Evolutionary conservation across 768 basidiomycete species (phyloP), one percentile per base, ranked within the genome.

Genomic region (Termitomyces sp.): DNA sequence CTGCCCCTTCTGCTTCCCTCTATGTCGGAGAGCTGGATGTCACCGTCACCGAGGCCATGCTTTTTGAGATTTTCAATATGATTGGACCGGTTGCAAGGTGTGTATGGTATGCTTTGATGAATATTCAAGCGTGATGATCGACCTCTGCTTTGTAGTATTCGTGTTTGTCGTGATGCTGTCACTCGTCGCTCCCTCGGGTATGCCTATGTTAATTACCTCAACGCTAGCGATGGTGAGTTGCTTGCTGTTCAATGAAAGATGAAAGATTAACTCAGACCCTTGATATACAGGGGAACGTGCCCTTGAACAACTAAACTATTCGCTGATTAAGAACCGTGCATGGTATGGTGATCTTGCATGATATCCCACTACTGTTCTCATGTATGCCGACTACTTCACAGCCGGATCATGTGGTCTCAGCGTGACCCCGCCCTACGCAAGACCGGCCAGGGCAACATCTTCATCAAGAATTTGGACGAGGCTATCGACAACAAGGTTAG

Each of bases 321-420:
- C 97, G 64, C 77, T 95, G 71, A 98, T 99, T 79, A 98, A 98
- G 83, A 89, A 89, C 74, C 90, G 94, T 68, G 89, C 97, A 62
- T 99, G 97, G 92, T 92, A 67, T 64, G 80, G 44, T n/a, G 26
- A 54, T 53, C 53, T n/a, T 66, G 37, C 37, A 20, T n/a, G 42
- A 53, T 57, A 56, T 34, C 55, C 26, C 51, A 59, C 54, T 59
- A 51, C 48, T 42, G 51, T 27, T 61, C 27, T 37, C 37, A 56
- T 62, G 51, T 50, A 44, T 43, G 37, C 37, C 47, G 37, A 32
- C 29, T 49, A 60, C 37, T 54, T 59, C 55, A 61, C 64, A 93
- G 91, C 81, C 93, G 97, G 68, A 99, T 99, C 83, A 99, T 99
- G 97, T 98, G 97, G 96, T 98, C 95, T 69, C 97, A 98, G 84